Conservation (phyloP, 108 stramenopile genomes). For the Poteriospumella lacustris region DNA sequence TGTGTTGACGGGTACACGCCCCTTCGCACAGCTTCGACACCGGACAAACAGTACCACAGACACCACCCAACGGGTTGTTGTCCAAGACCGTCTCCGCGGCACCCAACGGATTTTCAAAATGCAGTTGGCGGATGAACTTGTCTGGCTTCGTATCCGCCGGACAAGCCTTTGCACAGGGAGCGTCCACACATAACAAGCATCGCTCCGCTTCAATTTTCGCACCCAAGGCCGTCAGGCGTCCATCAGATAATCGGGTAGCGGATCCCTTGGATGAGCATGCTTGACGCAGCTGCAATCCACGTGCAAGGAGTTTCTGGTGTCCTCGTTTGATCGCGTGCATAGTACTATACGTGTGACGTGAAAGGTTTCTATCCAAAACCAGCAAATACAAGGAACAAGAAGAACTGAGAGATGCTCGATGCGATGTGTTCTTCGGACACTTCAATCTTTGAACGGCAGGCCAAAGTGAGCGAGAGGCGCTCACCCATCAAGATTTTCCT, state of each 20-base stretch:
- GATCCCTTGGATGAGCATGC: too few relatives aligned
- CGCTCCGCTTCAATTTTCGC: background rate
- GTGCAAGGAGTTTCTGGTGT: too few relatives aligned
- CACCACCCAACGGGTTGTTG: conserved; percentile 1
- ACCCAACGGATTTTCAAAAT: background rate
- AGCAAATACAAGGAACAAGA: too few relatives aligned
- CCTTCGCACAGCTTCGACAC: background rate
- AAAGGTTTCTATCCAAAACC: too few relatives aligned
- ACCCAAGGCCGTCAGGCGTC: background rate
- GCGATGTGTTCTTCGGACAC: too few relatives aligned
- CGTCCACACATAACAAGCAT: background rate
- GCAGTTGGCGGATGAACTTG: background rate
- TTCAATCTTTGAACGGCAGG: too few relatives aligned
- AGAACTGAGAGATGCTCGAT: too few relatives aligned
- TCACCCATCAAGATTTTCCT: too few relatives aligned
- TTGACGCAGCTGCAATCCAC: too few relatives aligned
- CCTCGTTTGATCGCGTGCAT: too few relatives aligned
- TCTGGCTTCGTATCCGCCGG: background rate
- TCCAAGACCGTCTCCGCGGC: background rate
- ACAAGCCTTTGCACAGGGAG: background rate
- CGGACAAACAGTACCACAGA: background rate
- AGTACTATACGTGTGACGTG: too few relatives aligned
- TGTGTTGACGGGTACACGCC: background rate
- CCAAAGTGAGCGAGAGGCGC: too few relatives aligned
- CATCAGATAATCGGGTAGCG: background rate